Percentiles rank a stretch among this genome's conserved stretches.
Evolutionary conservation across 345 rosid species (phyloP).

Genomic region (Melaleuca alternifolia): DNA sequence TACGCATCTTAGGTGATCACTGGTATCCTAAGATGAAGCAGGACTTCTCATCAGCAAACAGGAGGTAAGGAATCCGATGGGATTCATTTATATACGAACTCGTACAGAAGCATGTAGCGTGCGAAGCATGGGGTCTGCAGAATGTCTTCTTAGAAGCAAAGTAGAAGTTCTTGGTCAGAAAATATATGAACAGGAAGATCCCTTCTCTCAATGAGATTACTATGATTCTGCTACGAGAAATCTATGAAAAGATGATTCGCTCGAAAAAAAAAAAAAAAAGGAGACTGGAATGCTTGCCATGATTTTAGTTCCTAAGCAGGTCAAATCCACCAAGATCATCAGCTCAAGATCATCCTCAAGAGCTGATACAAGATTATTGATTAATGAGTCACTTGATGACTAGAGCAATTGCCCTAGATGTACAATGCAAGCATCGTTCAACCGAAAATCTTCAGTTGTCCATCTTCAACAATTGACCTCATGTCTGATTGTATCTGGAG

Average conservation of each 20-base stretch:
- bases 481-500: background rate
- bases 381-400: background rate
- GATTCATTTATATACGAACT: background rate
- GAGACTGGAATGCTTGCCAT: background rate
- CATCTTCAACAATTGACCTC: background rate
- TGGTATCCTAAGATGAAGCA: background rate
- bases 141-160: background rate
- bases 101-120: background rate
- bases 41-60: fast-evolving
- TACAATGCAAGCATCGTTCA: background rate
- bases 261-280: background rate
- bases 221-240: background rate
- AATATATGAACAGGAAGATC: background rate
- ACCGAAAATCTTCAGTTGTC: background rate
- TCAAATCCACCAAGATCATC: background rate
- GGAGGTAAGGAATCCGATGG: background rate
- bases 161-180: background rate
- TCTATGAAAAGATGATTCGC: background rate
- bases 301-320: background rate
- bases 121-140: background rate
- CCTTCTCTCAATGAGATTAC: background rate
- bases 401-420: background rate
- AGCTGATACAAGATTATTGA: background rate
- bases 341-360: too few relatives aligned
- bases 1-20: background rate